Base-by-base conservation (phyloP, 345 rosid genomes). In the Carallia pectinifolia region DNA sequence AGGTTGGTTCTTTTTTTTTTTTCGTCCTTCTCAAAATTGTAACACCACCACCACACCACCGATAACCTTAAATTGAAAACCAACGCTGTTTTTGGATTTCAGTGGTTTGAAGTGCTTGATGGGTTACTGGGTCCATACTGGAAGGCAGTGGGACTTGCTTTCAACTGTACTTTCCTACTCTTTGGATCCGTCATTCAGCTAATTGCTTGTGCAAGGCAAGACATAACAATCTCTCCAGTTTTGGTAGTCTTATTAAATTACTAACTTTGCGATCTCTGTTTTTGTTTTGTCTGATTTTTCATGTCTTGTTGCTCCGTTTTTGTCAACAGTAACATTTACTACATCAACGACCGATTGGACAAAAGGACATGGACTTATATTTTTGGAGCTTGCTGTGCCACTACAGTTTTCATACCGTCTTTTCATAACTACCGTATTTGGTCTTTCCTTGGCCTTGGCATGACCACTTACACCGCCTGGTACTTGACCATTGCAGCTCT, bases 401-500 rank as follows among this genome's bases (percentile, higher is more conserved):
- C 99, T 64, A 96, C 99, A 3, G 98, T 96, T 37, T 96, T 96
- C 76, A 92, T 96, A 47, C 99, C 99, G 0, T 96, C 99, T 7
- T 96, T 96, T 60, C 99, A 92, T 81, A 96, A 96, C 81, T 96
- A 96, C 84, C 84, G 99, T 39, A 89, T 96, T 58, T 96, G 99
- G 99, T 90, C 99, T 18, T 96, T 96, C 80, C 91, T 96, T 30
- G 99, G 99, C 47, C 90, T 96, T 47, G 94, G 89, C 36, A 96
- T 96, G 99, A 96, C 99, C 77, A 96, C 99, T n/a, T 96, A 92
- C 79, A 96, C 99, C 5, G 99, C 99, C 61, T 96, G 99, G 99
- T 96, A 96, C 81, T 2, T 96, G 61, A 79, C 94, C 83, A 82
- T 88, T 12, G 98, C 98, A 6, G 85, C 99, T 54, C 7, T 96